These are phyloP conservation scores for Spathaspora boniae DNA, from an alignment of 805 yeast species.

Conservation along the genomic window DNA sequence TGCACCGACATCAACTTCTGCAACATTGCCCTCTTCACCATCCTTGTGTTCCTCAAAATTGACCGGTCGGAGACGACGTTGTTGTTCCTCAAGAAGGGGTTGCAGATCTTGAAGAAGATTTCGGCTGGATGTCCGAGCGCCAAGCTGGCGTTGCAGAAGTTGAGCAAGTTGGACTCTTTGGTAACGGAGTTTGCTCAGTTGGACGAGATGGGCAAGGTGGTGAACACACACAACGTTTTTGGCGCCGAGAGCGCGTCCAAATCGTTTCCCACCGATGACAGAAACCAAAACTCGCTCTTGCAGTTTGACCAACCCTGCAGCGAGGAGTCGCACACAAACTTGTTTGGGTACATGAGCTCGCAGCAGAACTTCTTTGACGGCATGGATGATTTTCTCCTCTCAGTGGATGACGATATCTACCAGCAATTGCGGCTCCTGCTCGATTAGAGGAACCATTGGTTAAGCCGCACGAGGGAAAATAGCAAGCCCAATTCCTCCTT, in stretches of 20 bases:
- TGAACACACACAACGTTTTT: slow-evolving; percentile 5
- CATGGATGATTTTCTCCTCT: slow-evolving; percentile 6
- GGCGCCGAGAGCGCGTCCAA: slow-evolving; percentile 7
- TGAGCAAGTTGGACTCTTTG: slow-evolving; percentile 9
- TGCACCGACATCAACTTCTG: slow-evolving; percentile 15
- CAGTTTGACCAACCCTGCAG: slow-evolving; percentile 2
- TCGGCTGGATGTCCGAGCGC: slow-evolving; percentile 15
- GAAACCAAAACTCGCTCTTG: slow-evolving; percentile 2
- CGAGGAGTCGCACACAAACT: slow-evolving; percentile 2
- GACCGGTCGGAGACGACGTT: slow-evolving; percentile 14
- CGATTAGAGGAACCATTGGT: not conserved
- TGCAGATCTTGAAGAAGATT: slow-evolving; percentile 11
- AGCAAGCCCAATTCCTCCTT: too few species aligned
- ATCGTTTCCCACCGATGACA: slow-evolving; percentile 7
- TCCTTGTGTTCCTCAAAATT: slow-evolving; percentile 12
- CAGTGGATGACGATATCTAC: slow-evolving; percentile 7
- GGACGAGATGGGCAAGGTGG: slow-evolving; percentile 8
- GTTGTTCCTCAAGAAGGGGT: slow-evolving; percentile 12
- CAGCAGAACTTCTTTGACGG: slow-evolving; percentile 7
- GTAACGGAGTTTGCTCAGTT: slow-evolving; percentile 8
- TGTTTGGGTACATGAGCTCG: not conserved
- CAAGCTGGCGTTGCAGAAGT: slow-evolving; percentile 7
- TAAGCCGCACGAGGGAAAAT: too few species aligned
- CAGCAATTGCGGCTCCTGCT: slow-evolving; percentile 1
- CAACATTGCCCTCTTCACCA: slow-evolving; percentile 13